phyloP scores from a whole-genome alignment of 2,329 filamentous ascomycete species.

The Pseudonectria foliicola region DNA sequence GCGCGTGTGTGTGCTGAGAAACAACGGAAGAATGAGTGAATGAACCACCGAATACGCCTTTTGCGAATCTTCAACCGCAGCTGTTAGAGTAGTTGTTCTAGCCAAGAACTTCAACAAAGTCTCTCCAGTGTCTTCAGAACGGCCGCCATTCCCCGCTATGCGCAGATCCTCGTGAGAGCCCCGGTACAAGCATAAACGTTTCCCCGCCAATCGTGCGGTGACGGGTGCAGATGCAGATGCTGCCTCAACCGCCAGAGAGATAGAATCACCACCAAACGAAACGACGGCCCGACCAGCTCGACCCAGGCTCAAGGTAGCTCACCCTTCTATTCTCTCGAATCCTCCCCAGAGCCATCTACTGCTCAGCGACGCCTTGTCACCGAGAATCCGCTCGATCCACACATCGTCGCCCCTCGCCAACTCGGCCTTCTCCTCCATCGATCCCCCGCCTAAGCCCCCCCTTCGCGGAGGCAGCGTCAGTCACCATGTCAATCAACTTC shows the following conservation, averaged over 20 bases:
- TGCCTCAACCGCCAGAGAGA: conserved; percentile 13
- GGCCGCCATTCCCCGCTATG: conserved; percentile 18
- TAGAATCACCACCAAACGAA: too few species aligned
- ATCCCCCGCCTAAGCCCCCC: conserved; percentile 3
- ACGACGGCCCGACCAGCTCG: too few species aligned
- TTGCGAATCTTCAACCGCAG: too few species aligned
- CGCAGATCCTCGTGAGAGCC: conserved; percentile 11
- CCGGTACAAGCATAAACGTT: conserved; percentile 30
- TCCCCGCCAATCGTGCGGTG: conserved; percentile 31
- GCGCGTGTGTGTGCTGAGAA: background rate
- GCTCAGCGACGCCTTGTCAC: too few species aligned
- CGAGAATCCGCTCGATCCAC: too few species aligned
- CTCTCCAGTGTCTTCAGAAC: background rate
- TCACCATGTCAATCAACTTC: conserved; percentile 89
- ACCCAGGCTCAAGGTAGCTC: too few species aligned
- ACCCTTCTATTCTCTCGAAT: too few species aligned
- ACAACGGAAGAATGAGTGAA: background rate
- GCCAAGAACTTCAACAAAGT: background rate
- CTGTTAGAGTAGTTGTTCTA: too few species aligned
- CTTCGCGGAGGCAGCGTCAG: conserved; percentile 12
- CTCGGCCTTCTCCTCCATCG: conserved; percentile 1
- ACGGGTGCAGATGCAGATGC: conserved; percentile 6
- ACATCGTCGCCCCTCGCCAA: too few species aligned
- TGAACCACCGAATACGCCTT: background rate
- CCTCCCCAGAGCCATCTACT: too few species aligned